Conservation (phyloP, 805 yeast species). For the Vanderwaltozyma yarrowii region DNA sequence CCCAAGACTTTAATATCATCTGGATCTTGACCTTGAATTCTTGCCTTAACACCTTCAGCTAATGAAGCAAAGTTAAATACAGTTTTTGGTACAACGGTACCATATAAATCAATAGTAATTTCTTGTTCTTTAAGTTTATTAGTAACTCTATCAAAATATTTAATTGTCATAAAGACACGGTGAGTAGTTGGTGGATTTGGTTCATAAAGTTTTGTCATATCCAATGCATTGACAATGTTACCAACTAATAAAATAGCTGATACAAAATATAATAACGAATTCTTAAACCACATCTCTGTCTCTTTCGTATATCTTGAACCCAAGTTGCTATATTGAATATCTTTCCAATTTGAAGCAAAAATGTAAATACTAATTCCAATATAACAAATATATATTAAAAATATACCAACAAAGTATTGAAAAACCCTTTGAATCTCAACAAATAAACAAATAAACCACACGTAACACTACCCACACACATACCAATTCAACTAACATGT, state of each 20-base stretch:
- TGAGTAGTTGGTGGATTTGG: slow-evolving; percentile 27
- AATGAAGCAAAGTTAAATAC: slow-evolving; percentile 48
- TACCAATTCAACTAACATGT: too few species aligned
- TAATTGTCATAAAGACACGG: slow-evolving; percentile 18
- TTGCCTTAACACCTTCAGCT: slow-evolving; percentile 35
- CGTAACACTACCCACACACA: too few species aligned
- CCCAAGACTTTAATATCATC: slow-evolving; percentile 23
- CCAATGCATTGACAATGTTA: slow-evolving; percentile 3
- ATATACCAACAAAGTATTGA: too few species aligned
- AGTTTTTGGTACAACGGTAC: slow-evolving; percentile 53
- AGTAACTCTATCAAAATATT: slow-evolving; percentile 16
- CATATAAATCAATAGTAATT: slow-evolving; percentile 52
- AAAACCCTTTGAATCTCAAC: too few species aligned
- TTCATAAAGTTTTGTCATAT: slow-evolving; percentile 13
- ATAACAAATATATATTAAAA: too few species aligned
- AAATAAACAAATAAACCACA: too few species aligned
- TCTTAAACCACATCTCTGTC: slow-evolving; percentile 3
- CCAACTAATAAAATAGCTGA: slow-evolving; percentile 3
- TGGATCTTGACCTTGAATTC: slow-evolving; percentile 22
- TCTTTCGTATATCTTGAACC: too few species aligned
- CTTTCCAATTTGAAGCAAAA: too few species aligned
- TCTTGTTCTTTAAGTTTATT: slow-evolving; percentile 14
- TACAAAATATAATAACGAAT: neutral
- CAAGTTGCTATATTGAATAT: too few species aligned
- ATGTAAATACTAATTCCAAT: too few species aligned